Evolutionary conservation across 352 stramenopile species (phyloP), one percentile per base, ranked within the genome.

Genomic region (Globisporangium alternatum): DNA sequence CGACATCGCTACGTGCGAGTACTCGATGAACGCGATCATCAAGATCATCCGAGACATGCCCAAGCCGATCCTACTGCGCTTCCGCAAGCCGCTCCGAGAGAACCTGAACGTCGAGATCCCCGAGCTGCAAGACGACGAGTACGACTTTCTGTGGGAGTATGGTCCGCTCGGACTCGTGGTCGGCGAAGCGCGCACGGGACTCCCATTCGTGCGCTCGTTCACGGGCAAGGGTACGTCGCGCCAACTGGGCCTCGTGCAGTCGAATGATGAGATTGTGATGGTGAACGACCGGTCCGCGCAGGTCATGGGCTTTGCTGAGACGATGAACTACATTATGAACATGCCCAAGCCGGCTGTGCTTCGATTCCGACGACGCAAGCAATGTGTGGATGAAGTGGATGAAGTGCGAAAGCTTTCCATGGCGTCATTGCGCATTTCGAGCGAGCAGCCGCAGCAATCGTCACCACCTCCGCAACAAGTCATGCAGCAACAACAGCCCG

Each of bases 301-400:
- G 35, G 69, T 86, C 6, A 67, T 77, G 53, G 86, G 84, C 43
- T 95, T 95, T 62, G 76, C 78, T 2, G 78, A 88, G 67, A 89
- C 68, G n/a, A 93, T 95, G 82, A 76, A 88, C 60, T 91, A 90
- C 69, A 83, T 95, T 70, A 91, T 91, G 82, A 86, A 89, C 67
- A 82, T 92, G 47, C 81, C 83, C 57, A 93, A 93, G 74, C 86
- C 86, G 5, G 82, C 83, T 0, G 77, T 92, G 1, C 77, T 95
- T 22, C 82, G 86, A 5, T 95, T 95, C 63, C 81, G 81, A 57
- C 75, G 80, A 28, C 63, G 33, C 17, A 33, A 60, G 8, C 6
- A 60, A 3, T 35, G 55, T 25, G 22, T 10, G 28, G 39, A 61
- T 17, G 52, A 45, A 6, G 19, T 9, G 1, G 56, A 53, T 19